Conservation (phyloP, 495 filamentous ascomycete species). For the Penicillium argentinense region DNA sequence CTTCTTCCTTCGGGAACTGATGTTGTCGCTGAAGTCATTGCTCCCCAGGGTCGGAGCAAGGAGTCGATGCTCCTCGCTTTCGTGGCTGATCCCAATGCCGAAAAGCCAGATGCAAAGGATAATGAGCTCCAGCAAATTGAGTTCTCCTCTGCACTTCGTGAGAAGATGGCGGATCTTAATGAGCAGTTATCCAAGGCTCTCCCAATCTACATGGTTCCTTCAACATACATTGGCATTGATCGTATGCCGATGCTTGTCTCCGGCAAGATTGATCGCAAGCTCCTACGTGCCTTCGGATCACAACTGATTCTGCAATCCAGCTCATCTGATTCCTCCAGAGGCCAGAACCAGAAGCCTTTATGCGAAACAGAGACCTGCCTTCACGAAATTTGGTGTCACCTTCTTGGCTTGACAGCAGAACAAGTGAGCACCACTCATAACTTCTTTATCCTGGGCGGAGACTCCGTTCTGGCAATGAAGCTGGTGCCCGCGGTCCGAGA, state of each 20-base stretch:
- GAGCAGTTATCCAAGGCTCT: conserved; percentile 33
- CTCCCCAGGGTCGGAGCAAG: background rate
- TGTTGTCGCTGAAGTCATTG: conserved; percentile 2
- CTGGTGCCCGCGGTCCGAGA: conserved; percentile 37
- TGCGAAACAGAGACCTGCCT: conserved; percentile 38
- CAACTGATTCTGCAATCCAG: conserved; percentile 4
- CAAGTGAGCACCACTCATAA: conserved; percentile 43
- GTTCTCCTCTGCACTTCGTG: conserved; percentile 22
- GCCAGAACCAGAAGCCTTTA: background rate
- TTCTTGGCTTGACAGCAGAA: conserved; percentile 36
- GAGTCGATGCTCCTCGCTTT: conserved; percentile 10
- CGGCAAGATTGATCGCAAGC: conserved; percentile 24
- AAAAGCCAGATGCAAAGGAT: background rate
- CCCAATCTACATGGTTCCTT: conserved; percentile 43
- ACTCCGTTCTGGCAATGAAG: conserved; percentile 49
- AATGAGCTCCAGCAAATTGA: conserved; percentile 16
- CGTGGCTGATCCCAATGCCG: conserved; percentile 7
- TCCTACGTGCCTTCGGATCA: conserved; percentile 26
- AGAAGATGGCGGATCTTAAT: conserved; percentile 31
- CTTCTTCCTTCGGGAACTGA: conserved; percentile 2
- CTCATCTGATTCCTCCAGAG: background rate
- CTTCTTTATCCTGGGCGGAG: conserved; percentile 49
- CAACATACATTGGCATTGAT: conserved; percentile 34
- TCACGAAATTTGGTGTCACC: conserved; percentile 43
- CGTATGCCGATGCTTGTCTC: conserved; percentile 20